phyloP scores from a whole-genome alignment of 495 filamentous ascomycete species.

The Penicillium simplicissimum region DNA sequence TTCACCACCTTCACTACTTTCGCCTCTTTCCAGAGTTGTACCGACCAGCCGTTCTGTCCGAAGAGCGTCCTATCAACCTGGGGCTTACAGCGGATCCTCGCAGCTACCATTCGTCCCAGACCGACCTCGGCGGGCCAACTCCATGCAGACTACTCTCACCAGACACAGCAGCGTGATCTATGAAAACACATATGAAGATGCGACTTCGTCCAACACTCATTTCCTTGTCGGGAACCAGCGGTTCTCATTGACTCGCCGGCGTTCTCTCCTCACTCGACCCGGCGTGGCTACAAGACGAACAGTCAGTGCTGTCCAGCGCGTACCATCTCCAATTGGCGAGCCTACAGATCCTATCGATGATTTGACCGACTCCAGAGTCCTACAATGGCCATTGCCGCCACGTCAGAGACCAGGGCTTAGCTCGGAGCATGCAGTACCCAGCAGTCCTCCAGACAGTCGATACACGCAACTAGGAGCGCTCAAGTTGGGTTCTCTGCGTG shows the following conservation, averaged over 20 bases:
- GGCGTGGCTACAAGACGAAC: conserved; percentile 50
- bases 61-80: conserved; percentile 30
- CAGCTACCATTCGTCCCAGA: conserved; percentile 16
- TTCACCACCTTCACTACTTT: background rate
- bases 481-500: conserved; percentile 49
- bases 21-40: conserved; percentile 17
- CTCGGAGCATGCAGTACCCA: conserved; percentile 22
- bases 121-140: conserved; percentile 36
- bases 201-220: conserved; percentile 40
- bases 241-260: conserved; percentile 47
- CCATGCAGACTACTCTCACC: conserved; percentile 31
- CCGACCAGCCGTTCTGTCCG: conserved; percentile 16
- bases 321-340: conserved; percentile 32
- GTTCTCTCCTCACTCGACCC: conserved; percentile 49
- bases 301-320: conserved; percentile 24
- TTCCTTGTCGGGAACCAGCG: conserved; percentile 41
- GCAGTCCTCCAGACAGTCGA: conserved; percentile 45
- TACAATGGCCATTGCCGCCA: conserved; percentile 27
- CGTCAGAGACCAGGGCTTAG: conserved; percentile 9
- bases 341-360: conserved; percentile 14
- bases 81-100: conserved; percentile 16
- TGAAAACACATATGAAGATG: conserved; percentile 28
- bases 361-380: conserved; percentile 9
- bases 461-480: conserved; percentile 53
- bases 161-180: conserved; percentile 30